Evolutionary conservation across 371 early-diverging fungal genomes (phyloP), one percentile per base, ranked within the genome.

Genomic region (Umbelopsis sp.): DNA sequence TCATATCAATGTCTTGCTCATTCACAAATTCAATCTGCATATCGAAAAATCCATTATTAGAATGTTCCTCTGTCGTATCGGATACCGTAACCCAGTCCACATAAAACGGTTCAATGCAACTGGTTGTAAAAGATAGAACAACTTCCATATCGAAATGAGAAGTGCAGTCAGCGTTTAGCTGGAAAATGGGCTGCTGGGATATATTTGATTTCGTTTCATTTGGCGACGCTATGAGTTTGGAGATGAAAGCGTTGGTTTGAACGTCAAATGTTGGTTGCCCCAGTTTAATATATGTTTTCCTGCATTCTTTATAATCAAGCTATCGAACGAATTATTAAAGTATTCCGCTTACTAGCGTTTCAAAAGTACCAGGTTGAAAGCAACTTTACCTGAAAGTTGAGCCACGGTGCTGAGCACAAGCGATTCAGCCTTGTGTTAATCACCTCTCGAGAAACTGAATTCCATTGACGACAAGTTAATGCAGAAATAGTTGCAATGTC

Each of bases 311-410:
- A 29, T 57, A 57, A 6, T 57, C 57, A 2, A 57, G 57, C 57
- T 57, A 57, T 35, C 6, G 14, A 35, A 12, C 41, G 12, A 41
- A 41, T 25, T 25, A 20, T 22, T 51, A 35, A 57, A 29, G 22
- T 22, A 0, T 0, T 22, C 22, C 22, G 22, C 22, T 22, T 25
- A 53, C 10, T 3, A 29, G 14, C 25, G 10, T 22, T 9, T 29
- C 20, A 10, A 12, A 11, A 22, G 22, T 22, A 22, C 22, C 22
- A 22, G 22, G 22, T 22, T 22, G 22, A 0, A 22, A 53, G 22
- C 11, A 53, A n/a, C 3, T 16, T 57, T 57, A 57, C 57, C 57
- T 57, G 57, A 18, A 35, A 57, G 57, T 57, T 57, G 11, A 57
- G 57, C 57, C 57, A 57, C 11, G 29, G 22, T 9, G 57, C 29